A percentile compares a stretch with the other conserved stretches of the same genome.
phyloP scores from a whole-genome alignment of 78 protist species.

The Ministeria vibrans region DNA sequence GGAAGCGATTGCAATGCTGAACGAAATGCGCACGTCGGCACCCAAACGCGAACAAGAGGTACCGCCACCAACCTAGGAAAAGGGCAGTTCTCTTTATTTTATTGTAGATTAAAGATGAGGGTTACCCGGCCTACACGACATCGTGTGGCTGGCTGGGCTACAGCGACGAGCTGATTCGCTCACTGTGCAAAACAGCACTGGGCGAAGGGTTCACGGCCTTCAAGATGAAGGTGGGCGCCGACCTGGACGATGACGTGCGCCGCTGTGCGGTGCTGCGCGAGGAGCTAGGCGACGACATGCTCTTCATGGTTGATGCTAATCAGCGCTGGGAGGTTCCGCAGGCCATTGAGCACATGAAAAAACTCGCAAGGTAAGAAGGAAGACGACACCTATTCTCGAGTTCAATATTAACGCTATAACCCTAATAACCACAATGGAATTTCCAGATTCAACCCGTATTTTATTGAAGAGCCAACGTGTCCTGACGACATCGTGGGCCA shows the following conservation, averaged over 20 bases:
- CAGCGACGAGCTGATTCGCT: conserved; percentile 29
- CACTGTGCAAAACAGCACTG: conserved; percentile 24
- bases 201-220: conserved; percentile 38
- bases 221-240: conserved; percentile 46
- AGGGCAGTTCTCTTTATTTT: too few relatives aligned
- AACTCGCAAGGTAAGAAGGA: too few relatives aligned
- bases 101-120: conserved; percentile 1
- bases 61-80: too few relatives aligned
- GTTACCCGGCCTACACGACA: conserved; percentile 42
- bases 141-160: conserved; percentile 42
- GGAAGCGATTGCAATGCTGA: conserved; percentile 24
- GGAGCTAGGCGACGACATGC: conserved; percentile 19
- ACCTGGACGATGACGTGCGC: conserved; percentile 26
- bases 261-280: conserved; percentile 14
- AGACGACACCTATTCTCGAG: too few relatives aligned
- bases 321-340: conserved; percentile 38
- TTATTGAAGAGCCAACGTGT: conserved; percentile 50
- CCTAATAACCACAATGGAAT: too few relatives aligned
- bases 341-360: too few relatives aligned
- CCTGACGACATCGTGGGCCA: conserved; percentile 53
- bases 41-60: conserved; percentile 1
- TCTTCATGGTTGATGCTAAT: conserved; percentile 43
- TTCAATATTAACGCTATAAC: too few relatives aligned
- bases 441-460: conserved; percentile 13
- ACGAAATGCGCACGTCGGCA: background rate